Conservation (phyloP, 2,329 filamentous ascomycete genomes). For the Fusarium mundagurra region DNA sequence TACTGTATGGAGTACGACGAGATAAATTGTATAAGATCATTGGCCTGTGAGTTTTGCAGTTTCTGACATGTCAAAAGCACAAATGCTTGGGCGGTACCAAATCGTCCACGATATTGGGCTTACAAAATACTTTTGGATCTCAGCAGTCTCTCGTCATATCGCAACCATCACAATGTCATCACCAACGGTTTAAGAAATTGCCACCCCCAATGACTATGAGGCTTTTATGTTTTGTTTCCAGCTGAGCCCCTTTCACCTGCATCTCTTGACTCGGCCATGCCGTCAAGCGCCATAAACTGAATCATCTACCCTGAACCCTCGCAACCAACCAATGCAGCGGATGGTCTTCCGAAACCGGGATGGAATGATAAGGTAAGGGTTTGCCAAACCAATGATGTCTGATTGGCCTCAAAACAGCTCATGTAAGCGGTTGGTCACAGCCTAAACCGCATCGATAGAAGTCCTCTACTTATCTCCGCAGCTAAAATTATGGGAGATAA, state of each 20-base stretch:
- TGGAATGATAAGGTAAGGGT: not conserved
- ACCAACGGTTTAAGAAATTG: not conserved
- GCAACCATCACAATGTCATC: rapidly evolving
- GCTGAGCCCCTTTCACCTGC: not conserved
- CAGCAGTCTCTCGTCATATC: not conserved
- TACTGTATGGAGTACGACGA: too few species aligned
- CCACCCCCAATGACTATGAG: not conserved
- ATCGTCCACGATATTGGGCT: too few species aligned
- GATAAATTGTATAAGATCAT: not conserved
- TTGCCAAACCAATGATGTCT: not conserved
- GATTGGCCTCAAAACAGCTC: not conserved
- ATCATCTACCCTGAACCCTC: not conserved
- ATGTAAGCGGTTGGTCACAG: not conserved
- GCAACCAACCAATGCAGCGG: not conserved
- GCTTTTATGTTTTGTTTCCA: not conserved
- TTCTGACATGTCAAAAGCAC: not conserved
- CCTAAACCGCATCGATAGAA: not conserved
- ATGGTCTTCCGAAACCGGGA: not conserved
- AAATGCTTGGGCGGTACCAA: not conserved
- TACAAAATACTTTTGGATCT: not conserved
- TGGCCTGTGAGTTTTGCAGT: not conserved
- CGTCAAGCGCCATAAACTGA: not conserved
- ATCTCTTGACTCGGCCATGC: not conserved
- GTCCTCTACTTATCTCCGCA: not conserved
- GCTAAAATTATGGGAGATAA: not conserved